Base-by-base conservation (phyloP, 208 protist genomes). In the Strigomonas galati region DNA sequence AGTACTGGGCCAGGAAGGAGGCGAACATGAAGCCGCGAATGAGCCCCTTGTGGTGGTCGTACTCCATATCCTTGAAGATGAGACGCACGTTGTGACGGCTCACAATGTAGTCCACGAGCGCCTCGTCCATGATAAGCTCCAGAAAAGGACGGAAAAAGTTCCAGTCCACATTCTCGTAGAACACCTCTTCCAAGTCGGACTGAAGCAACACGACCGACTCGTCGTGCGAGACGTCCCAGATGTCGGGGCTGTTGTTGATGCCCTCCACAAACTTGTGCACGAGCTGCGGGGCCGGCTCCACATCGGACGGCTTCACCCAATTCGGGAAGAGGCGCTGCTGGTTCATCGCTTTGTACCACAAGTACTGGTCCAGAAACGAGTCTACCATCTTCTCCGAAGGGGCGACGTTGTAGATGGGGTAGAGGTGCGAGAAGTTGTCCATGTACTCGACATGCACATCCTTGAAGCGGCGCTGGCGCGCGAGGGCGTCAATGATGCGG, bases 311-410 rank as follows among this genome's bases (percentile, higher is more conserved):
- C 80, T 99, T 99, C 60, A 99, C 91, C 99, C 99, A 99, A 69
- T 99, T 99, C 19, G 99, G 99, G 87, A 99, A 99, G n/a, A 99
- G 84, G 15, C 97, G 89, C 60, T 99, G 89, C 77, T 99, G 98
- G 75, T 99, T 98, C 63, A 94, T 94, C 28, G 95, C 89, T 78
- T 99, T 98, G 78, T 99, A 99, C 98, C 98, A 99, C 1, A 99
- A 85, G 82, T 99, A 99, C 78, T 99, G 99, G 78, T 99, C 99
- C 6, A 99, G 87, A 77, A 99, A 99, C 21, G 99, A 94, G 83
- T 99, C 99, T 0, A 99, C 99, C 78, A 99, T 99, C 87, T 99
- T 99, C 84, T 99, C 99, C 15, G 99, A 74, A 7, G 99, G 98
- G 54, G 99, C 97, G 37, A 99, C 88, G 58, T 99, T 99, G 82